Percentiles rank a stretch among this genome's conserved stretches.
phyloP scores from a whole-genome alignment of 1,139 yeast species.

The Pichia sp. region DNA sequence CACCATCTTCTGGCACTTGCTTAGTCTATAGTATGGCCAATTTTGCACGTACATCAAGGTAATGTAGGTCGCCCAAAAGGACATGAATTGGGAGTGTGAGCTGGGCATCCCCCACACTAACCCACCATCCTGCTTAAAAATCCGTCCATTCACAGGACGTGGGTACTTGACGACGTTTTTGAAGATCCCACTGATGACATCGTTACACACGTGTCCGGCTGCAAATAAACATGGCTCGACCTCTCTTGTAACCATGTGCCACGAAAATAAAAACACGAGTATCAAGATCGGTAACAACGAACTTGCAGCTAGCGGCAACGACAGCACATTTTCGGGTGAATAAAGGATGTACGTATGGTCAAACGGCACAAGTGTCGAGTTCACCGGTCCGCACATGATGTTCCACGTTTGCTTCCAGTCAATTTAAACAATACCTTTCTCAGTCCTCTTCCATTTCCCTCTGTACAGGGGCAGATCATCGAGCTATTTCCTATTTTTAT shows the following conservation, averaged over 20 bases:
- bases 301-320: slow-evolving; percentile 62
- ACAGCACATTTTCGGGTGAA: slow-evolving; percentile 59
- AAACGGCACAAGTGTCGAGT: slow-evolving; percentile 38
- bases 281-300: slow-evolving; percentile 81
- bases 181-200: slow-evolving; percentile 62
- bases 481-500: not conserved
- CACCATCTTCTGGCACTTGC: slow-evolving; percentile 13
- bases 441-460: too few relatives aligned
- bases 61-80: slow-evolving; percentile 69
- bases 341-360: slow-evolving; percentile 78
- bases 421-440: too few relatives aligned
- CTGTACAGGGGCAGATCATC: not conserved
- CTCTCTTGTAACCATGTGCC: slow-evolving; percentile 80
- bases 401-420: too few relatives aligned
- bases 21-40: slow-evolving; percentile 5
- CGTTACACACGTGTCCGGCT: slow-evolving; percentile 81
- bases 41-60: slow-evolving; percentile 46
- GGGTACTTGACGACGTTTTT: slow-evolving; percentile 65
- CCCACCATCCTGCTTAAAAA: slow-evolving; percentile 28
- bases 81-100: slow-evolving; percentile 95
- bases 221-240: slow-evolving; percentile 80
- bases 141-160: slow-evolving; percentile 61
- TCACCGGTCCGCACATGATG: not conserved
- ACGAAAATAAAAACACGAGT: slow-evolving; percentile 74
- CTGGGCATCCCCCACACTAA: slow-evolving; percentile 85